Percentiles rank a stretch among this genome's conserved stretches.
These are phyloP conservation scores for Babesia bovis DNA, from an alignment of 169 alveolate species.

Conservation along the genomic window DNA sequence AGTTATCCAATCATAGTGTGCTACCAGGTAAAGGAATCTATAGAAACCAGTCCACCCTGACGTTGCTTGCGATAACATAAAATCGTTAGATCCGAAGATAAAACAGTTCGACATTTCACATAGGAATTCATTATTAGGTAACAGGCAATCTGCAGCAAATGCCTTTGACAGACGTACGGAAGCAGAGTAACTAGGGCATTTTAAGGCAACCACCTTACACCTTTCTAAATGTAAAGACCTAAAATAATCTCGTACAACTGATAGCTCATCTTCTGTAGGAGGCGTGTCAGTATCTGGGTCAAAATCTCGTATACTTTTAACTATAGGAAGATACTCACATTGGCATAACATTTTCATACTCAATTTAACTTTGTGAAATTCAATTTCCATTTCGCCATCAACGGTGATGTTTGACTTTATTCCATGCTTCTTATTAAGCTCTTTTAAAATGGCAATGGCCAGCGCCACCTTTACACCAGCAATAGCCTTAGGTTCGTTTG, in stretches of 20 bases:
- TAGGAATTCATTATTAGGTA: constrained; percentile 14
- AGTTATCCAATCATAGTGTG: constrained; percentile 30
- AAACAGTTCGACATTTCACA: constrained; percentile 36
- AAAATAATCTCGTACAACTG: constrained; percentile 2
- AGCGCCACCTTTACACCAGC: constrained; percentile 14
- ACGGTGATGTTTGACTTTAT: constrained; percentile 19
- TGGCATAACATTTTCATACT: constrained; percentile 10
- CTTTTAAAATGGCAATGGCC: constrained; percentile 31
- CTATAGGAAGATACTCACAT: constrained; percentile 1
- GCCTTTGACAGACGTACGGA: constrained; percentile 21
- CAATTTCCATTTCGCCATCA: constrained; percentile 36
- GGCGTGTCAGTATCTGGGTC: constrained; percentile 1
- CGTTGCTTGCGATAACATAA: not conserved
- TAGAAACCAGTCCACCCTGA: constrained; percentile 20
- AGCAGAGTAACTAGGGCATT: constrained; percentile 14
- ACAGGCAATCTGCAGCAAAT: constrained; percentile 6
- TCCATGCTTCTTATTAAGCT: constrained; percentile 4
- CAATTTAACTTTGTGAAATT: constrained; percentile 4
- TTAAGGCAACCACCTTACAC: constrained; percentile 30
- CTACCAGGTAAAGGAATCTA: constrained; percentile 32
- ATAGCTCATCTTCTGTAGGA: not conserved
- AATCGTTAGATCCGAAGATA: constrained; percentile 16
- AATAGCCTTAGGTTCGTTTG: constrained; percentile 7
- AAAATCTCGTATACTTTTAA: not conserved
- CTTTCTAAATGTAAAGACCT: constrained; percentile 10